These are phyloP conservation scores for Kwoniella sp. DNA, from an alignment of 768 basidiomycete genomes.

Conservation along the genomic window DNA sequence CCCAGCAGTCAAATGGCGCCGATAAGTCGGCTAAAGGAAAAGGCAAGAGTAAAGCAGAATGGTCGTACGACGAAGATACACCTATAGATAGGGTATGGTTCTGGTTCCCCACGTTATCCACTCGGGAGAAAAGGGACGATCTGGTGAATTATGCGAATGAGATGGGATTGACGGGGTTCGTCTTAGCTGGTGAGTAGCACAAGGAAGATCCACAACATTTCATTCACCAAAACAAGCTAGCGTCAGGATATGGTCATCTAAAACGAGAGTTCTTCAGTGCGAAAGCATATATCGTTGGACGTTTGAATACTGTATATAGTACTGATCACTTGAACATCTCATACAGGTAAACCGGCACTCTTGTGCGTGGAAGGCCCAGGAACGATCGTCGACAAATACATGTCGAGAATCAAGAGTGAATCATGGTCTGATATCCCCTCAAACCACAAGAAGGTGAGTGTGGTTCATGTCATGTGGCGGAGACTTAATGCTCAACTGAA, in stretches of 20 bases:
- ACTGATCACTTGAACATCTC: background rate
- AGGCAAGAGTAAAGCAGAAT: background rate
- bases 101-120: conserved; percentile 56
- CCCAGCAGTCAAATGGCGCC: background rate
- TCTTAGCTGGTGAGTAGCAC: conserved; percentile 65
- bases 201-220: too few relatives aligned
- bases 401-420: conserved; percentile 56
- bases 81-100: conserved; percentile 54
- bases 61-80: background rate
- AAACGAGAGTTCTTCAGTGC: too few relatives aligned
- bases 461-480: too few relatives aligned
- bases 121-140: conserved; percentile 56
- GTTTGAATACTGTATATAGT: too few relatives aligned
- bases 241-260: too few relatives aligned
- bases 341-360: conserved; percentile 56
- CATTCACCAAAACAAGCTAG: too few relatives aligned
- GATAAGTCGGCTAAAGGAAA: background rate
- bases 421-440: conserved; percentile 58
- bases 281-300: too few relatives aligned
- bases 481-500: too few relatives aligned
- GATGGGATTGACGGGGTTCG: conserved; percentile 56
- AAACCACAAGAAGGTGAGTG: conserved; percentile 57
- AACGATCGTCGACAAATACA: conserved; percentile 49
- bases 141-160: conserved; percentile 52
- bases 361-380: conserved; percentile 56